A percentile compares a stretch with the other conserved stretches of the same genome.
Evolutionary conservation across 257 asterid species (phyloP).

Genomic region (Nicotiana benthamiana): DNA sequence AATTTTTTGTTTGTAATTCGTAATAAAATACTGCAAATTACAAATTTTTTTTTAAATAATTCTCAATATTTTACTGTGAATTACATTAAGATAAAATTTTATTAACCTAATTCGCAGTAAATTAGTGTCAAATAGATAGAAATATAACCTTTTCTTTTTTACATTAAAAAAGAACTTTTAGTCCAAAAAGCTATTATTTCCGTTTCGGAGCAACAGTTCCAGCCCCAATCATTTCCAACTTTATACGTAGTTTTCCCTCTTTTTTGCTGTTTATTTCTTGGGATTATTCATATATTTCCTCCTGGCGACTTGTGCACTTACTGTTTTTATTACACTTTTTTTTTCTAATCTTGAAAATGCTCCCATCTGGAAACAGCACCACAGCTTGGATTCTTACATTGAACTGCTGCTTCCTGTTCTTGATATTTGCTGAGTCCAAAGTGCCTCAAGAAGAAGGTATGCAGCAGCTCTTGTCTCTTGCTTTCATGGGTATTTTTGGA

Average conservation of each 20-base stretch:
- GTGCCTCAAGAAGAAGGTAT: slow-evolving; percentile 32
- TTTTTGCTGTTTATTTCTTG: background rate
- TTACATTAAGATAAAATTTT: too few relatives aligned
- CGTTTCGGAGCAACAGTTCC: too few relatives aligned
- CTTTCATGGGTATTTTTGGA: background rate
- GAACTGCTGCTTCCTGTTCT: slow-evolving; percentile 9
- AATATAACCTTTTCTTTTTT: too few relatives aligned
- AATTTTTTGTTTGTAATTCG: too few relatives aligned
- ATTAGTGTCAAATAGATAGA: too few relatives aligned
- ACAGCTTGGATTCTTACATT: slow-evolving; percentile 12
- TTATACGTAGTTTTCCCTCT: background rate
- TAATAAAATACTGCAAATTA: too few relatives aligned
- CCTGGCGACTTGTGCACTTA: background rate
- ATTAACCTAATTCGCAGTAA: too few relatives aligned
- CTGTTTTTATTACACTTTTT: background rate
- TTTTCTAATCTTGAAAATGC: slow-evolving; percentile 12
- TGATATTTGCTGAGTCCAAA: slow-evolving; percentile 10
- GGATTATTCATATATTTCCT: background rate
- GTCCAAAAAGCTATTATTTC: too few relatives aligned
- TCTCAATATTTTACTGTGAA: too few relatives aligned
- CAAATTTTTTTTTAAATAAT: too few relatives aligned
- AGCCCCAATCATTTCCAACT: background rate
- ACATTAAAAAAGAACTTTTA: too few relatives aligned
- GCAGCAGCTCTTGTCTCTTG: background rate
- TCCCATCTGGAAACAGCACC: background rate